A percentile compares a stretch with the other conserved stretches of the same genome.
These are phyloP conservation scores for Pyrenophora teres DNA, from an alignment of 2,329 filamentous ascomycete genomes.

Conservation along the genomic window DNA sequence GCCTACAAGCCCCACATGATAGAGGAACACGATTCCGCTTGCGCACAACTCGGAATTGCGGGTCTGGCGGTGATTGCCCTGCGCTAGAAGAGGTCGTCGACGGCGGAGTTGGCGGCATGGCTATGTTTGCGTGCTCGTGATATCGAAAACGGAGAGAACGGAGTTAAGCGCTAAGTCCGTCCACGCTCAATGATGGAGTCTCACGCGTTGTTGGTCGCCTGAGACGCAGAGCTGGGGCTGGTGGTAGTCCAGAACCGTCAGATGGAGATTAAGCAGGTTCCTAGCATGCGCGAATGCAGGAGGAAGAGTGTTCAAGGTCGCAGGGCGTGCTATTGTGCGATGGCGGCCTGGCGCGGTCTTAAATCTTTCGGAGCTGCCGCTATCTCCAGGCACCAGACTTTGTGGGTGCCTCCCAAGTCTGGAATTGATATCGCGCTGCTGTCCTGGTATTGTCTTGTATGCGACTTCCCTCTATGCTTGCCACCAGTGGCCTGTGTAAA, in stretches of 20 bases:
- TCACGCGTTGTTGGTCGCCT: slow-evolving; percentile 9
- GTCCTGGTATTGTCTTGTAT: slow-evolving; percentile 14
- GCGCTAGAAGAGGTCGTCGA: slow-evolving; percentile 77
- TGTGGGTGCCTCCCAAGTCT: background rate
- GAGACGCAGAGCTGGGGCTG: background rate
- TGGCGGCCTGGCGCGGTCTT: slow-evolving; percentile 32
- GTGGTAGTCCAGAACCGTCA: slow-evolving; percentile 4
- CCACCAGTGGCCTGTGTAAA: background rate
- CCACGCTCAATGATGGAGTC: slow-evolving; percentile 6
- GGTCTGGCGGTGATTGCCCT: slow-evolving; percentile 81
- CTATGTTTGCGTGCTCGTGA: slow-evolving; percentile 6
- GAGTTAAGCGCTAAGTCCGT: slow-evolving; percentile 35
- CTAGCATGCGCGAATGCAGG: slow-evolving; percentile 11
- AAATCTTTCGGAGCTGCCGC: slow-evolving; percentile 31
- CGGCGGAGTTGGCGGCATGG: slow-evolving; percentile 76
- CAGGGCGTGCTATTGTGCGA: slow-evolving; percentile 12
- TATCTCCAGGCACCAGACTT: slow-evolving; percentile 37
- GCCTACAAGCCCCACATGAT: slow-evolving; percentile 88
- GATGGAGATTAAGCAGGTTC: slow-evolving; percentile 9
- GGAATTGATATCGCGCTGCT: slow-evolving; percentile 23
- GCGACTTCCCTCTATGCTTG: slow-evolving; percentile 13
- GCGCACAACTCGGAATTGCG: slow-evolving; percentile 83
- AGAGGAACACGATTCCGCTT: slow-evolving; percentile 91
- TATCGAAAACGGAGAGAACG: slow-evolving; percentile 18
- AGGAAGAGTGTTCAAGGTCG: slow-evolving; percentile 20